Evolutionary conservation across 2,329 filamentous ascomycete species (phyloP), one percentile per base, ranked within the genome.

Genomic region (Lasiodiplodia sp.): DNA sequence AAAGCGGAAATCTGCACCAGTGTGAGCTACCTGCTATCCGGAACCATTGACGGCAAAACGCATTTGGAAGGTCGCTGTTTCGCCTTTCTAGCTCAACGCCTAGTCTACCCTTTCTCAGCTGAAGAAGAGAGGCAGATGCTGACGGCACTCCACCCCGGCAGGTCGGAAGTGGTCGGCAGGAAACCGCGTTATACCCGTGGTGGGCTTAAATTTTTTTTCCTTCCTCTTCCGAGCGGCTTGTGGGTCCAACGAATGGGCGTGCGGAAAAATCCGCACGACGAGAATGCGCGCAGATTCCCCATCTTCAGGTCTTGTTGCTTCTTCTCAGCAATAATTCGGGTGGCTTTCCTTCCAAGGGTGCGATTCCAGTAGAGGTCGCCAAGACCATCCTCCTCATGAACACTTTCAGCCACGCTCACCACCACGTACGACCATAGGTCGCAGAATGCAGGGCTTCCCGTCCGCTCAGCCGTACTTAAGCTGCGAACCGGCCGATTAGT

Each of bases 341-440:
- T 4, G 34, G n/a, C 28, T 38, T 40, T 57, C 8, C n/a, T n/a
- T 3, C 14, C 6, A 14, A 7, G 11, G 23, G 28, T 14, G 37
- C 37, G 34, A n/a, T 14, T 12, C n/a, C 5, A 21, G 10, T 6
- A 2, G 11, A 31, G 2, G 18, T 16, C 21, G 10, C 4, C 21
- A 16, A n/a, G 31, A 34, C 8, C 7, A 2, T 8, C 8, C 21
- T 21, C 40, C 31, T 62, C 23, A 31, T 62, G 37, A 49, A 34
- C 23, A 6, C 4, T 40, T 2, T 11, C 16, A 49, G 23, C 57
- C 11, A 62, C 2, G 1, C 1, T 2, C 3, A 31, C 49, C 49
- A 8, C 44, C 69, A 70, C 69, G 62, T 68, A 68, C 69, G 69
- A 70, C 62, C 69, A 70, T 18, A 69, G 69, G 53, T 55, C 34